Conservation (phyloP, 805 yeast genomes). For the Tetrapisispora arboricola region DNA sequence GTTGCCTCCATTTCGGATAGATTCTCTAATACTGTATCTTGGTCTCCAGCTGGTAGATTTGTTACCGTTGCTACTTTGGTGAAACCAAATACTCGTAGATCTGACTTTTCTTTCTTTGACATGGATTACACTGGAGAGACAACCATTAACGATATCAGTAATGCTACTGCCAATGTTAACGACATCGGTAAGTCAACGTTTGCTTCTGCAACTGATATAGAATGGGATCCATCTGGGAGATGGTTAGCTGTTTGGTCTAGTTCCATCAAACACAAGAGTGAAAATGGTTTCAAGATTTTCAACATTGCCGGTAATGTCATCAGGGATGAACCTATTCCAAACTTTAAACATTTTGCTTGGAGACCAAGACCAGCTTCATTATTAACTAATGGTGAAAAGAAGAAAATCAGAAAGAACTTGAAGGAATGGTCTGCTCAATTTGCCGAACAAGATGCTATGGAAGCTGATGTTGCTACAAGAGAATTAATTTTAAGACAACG, state of each 20-base stretch:
- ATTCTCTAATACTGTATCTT: slow-evolving; percentile 60
- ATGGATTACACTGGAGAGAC: slow-evolving; percentile 67
- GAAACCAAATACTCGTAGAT: slow-evolving; percentile 37
- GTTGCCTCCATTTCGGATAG: slow-evolving; percentile 51
- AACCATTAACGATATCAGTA: slow-evolving; percentile 28
- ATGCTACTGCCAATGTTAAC: slow-evolving; percentile 48
- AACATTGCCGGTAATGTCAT: slow-evolving; percentile 72
- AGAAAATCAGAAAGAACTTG: slow-evolving; percentile 83
- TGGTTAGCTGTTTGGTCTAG: slow-evolving; percentile 84
- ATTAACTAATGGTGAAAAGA: slow-evolving; percentile 67
- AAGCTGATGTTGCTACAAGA: slow-evolving; percentile 83
- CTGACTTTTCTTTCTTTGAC: slow-evolving; percentile 80
- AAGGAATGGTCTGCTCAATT: slow-evolving; percentile 85
- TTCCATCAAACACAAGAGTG: slow-evolving; percentile 69
- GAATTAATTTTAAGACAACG: slow-evolving; percentile 82
- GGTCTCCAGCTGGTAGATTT: slow-evolving; percentile 93
- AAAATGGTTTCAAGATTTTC: slow-evolving; percentile 82
- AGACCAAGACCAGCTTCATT: slow-evolving; percentile 89
- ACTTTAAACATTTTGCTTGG: slow-evolving; percentile 87
- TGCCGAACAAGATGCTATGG: slow-evolving; percentile 93
- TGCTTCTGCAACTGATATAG: slow-evolving; percentile 68
- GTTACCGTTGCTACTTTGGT: slow-evolving; percentile 44
- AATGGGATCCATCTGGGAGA: slow-evolving; percentile 97
- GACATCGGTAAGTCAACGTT: slow-evolving; percentile 54
- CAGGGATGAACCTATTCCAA: slow-evolving; percentile 68